These are phyloP conservation scores for Erythrobasidium yunnanense DNA, from an alignment of 768 basidiomycete genomes.

Conservation along the genomic window DNA sequence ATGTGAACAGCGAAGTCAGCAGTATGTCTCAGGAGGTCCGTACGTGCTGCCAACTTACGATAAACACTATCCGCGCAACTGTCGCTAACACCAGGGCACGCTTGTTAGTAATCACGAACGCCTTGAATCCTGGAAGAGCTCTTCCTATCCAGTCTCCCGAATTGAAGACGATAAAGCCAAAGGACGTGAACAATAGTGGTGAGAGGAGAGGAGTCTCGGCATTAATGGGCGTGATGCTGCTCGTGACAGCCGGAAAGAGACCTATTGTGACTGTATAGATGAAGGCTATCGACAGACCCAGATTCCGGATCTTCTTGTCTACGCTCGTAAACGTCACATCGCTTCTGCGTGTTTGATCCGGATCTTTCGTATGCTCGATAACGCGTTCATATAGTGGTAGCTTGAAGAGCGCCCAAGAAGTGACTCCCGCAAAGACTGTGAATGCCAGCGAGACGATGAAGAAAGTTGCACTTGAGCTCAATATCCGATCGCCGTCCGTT, in stretches of 20 bases:
- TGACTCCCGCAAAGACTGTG: conserved; percentile 28
- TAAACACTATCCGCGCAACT: conserved; percentile 32
- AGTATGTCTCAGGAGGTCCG: background rate
- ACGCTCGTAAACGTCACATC: conserved; percentile 3
- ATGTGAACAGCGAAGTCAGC: background rate
- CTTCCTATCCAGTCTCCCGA: conserved; percentile 37
- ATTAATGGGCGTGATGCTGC: conserved; percentile 29
- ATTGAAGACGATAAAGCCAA: conserved; percentile 36
- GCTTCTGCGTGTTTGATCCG: background rate
- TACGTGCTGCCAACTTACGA: conserved; percentile 28
- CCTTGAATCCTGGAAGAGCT: conserved; percentile 29
- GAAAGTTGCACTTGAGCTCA: conserved; percentile 37
- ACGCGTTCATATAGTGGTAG: conserved; percentile 34
- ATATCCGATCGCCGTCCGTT: conserved; percentile 3
- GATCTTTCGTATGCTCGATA: conserved; percentile 2
- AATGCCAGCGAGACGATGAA: conserved; percentile 36
- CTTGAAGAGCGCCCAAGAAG: conserved; percentile 29
- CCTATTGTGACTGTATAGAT: conserved; percentile 40
- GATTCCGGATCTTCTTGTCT: conserved; percentile 38
- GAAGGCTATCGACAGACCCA: conserved; percentile 40
- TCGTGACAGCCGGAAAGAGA: conserved; percentile 40
- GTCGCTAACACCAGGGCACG: conserved; percentile 22
- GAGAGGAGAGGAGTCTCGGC: conserved; percentile 25
- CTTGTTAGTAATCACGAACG: conserved; percentile 28
- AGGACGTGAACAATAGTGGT: conserved; percentile 3